Percentiles rank a stretch among this genome's conserved stretches.
Conservation (phyloP, 768 basidiomycete species). For the Tricholoma bakamatsutake region DNA sequence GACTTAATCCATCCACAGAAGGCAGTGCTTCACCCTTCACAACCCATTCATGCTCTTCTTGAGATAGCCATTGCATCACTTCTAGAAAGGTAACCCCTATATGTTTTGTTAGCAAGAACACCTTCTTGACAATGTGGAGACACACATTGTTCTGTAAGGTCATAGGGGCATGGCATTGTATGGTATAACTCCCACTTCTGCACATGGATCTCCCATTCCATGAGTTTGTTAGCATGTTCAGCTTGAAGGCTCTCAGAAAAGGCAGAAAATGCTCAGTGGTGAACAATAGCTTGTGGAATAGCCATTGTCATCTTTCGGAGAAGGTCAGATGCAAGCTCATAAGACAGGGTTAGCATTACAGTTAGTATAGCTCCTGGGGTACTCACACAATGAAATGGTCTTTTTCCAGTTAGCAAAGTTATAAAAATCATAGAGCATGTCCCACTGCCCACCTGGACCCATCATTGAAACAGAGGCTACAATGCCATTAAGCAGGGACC, state of each 20-base stretch:
- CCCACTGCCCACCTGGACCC: slow-evolving; percentile 17
- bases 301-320: slow-evolving; percentile 1
- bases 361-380: no score
- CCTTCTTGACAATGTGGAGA: neutral
- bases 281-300: slow-evolving; percentile 7
- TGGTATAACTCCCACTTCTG: slow-evolving; percentile 3
- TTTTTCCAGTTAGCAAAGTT: no score
- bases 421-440: slow-evolving; percentile 19
- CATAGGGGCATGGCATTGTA: slow-evolving; percentile 6
- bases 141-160: slow-evolving; percentile 4
- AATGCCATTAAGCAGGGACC: slow-evolving; percentile 16
- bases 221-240: neutral
- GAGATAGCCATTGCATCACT: no score
- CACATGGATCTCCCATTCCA: slow-evolving; percentile 5
- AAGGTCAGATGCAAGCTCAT: slow-evolving; percentile 3
- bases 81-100: no score
- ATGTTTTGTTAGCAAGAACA: no score
- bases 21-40: no score
- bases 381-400: no score
- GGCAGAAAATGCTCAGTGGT: slow-evolving; percentile 1
- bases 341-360: neutral
- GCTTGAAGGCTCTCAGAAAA: slow-evolving; percentile 6
- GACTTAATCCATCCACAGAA: no score
- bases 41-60: no score
- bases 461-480: slow-evolving; percentile 8